Conservation (phyloP, 208 protist genomes). For the Crithidia thermophila region DNA sequence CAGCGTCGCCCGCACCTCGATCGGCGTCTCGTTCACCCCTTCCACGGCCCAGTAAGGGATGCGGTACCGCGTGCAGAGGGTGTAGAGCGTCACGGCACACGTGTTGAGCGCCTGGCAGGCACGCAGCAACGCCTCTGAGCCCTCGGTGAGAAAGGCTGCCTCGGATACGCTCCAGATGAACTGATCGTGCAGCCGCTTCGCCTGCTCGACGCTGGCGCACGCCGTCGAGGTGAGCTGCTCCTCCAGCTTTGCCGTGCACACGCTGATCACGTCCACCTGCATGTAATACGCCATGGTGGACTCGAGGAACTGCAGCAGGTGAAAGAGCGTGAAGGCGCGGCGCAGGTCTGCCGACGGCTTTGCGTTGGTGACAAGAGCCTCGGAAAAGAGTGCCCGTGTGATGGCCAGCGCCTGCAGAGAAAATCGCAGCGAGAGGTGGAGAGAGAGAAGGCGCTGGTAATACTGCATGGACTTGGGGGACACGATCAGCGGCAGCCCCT, state of each 20-base stretch:
- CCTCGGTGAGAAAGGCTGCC: constrained; percentile 66
- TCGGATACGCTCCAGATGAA: constrained; percentile 79
- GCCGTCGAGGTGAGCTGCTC: constrained; percentile 29
- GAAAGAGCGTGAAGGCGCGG: constrained; percentile 63
- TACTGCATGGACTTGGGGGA: constrained; percentile 68
- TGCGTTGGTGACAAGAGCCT: constrained; percentile 61
- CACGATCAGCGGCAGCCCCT: constrained; percentile 65
- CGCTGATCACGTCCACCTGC: constrained; percentile 79
- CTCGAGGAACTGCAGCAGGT: constrained; percentile 66
- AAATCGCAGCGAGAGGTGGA: constrained; percentile 68
- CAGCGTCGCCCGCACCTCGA: constrained; percentile 75
- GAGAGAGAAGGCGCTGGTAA: constrained; percentile 77
- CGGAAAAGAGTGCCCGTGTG: constrained; percentile 55
- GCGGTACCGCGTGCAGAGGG: constrained; percentile 65
- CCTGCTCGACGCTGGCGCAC: constrained; percentile 76
- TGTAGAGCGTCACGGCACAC: constrained; percentile 52
- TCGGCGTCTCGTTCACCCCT: constrained; percentile 49
- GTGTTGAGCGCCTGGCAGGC: constrained; percentile 57
- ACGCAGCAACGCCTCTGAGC: constrained; percentile 41
- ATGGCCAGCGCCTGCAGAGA: constrained; percentile 63
- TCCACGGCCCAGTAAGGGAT: constrained; percentile 78
- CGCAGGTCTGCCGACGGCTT: constrained; percentile 64
- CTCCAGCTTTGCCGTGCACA: constrained; percentile 46
- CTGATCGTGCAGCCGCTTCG: constrained; percentile 69
- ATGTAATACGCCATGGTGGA: constrained; percentile 69